Conservation (phyloP, 331 rosid genomes). For the Saraca asoca region DNA sequence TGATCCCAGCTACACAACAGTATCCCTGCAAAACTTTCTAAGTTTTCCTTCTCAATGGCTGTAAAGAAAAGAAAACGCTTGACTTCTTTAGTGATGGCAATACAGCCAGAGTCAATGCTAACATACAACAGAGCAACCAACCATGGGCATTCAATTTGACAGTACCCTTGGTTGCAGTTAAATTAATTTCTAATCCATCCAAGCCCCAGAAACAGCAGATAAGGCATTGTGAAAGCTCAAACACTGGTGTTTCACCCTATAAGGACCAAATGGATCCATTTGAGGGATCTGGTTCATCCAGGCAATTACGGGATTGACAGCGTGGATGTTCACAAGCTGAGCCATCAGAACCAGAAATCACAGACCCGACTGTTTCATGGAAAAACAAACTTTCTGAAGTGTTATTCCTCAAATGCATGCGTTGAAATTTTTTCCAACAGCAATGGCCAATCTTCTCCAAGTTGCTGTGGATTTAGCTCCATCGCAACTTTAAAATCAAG, state of each 20-base stretch:
- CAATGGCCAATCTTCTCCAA: conserved; percentile 98
- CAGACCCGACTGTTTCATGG: conserved; percentile 34
- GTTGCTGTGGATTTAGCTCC: conserved; percentile 94
- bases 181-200: conserved; percentile 50
- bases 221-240: conserved; percentile 44
- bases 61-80: conserved; percentile 48
- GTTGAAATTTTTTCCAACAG: conserved; percentile 84
- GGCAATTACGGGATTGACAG: conserved; percentile 40
- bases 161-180: conserved; percentile 61
- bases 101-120: conserved; percentile 64
- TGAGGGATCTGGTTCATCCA: conserved; percentile 46
- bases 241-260: conserved; percentile 37
- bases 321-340: conserved; percentile 31
- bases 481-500: conserved; percentile 94
- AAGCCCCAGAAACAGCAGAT: conserved; percentile 22
- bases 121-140: conserved; percentile 77
- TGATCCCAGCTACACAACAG: conserved; percentile 66
- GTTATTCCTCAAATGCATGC: conserved; percentile 78
- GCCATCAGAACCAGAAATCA: conserved; percentile 47
- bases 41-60: conserved; percentile 54
- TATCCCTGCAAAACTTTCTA: conserved; percentile 70
- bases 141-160: conserved; percentile 49
- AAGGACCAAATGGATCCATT: conserved; percentile 47
- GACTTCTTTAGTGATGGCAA: conserved; percentile 48
- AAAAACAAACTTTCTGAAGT: conserved; percentile 39